These are phyloP conservation scores for Davidsoniella virescens DNA, from an alignment of 2,329 filamentous ascomycete species.

Conservation along the genomic window DNA sequence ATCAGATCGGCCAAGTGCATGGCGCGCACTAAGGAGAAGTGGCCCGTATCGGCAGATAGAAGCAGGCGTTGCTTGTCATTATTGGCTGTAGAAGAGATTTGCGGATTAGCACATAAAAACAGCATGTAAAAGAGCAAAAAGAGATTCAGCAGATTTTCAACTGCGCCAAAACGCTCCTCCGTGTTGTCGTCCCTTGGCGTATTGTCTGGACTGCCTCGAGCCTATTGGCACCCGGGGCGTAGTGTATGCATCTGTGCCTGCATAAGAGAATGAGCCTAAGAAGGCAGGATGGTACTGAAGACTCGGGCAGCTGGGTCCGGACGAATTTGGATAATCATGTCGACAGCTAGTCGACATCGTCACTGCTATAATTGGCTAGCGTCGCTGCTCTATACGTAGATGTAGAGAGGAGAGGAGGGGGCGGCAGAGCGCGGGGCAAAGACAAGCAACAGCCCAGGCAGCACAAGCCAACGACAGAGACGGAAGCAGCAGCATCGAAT, in stretches of 20 bases:
- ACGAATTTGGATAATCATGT: too few species aligned
- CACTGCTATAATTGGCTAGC: too few species aligned
- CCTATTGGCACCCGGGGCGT: too few species aligned
- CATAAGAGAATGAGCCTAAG: neutral
- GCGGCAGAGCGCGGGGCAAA: neutral
- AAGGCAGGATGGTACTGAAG: too few species aligned
- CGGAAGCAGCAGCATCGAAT: too few species aligned
- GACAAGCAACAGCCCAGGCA: neutral
- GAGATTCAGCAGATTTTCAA: neutral
- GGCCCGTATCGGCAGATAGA: conserved; percentile 51
- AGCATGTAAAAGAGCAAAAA: neutral
- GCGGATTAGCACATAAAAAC: neutral
- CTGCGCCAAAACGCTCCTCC: too few species aligned
- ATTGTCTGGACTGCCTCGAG: neutral
- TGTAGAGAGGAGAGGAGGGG: too few species aligned
- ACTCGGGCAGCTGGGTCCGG: too few species aligned
- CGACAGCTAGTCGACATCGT: too few species aligned
- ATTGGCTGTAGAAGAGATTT: conserved; percentile 27
- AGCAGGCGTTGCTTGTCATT: conserved; percentile 60
- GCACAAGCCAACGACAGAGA: neutral
- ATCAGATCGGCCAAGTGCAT: conserved; percentile 73
- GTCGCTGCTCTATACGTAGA: too few species aligned
- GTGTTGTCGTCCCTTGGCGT: too few species aligned
- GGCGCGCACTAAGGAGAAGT: conserved; percentile 53
- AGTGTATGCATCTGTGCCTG: neutral